Base-by-base conservation (phyloP, 805 yeast species). In the Ogataea salicorniae region DNA sequence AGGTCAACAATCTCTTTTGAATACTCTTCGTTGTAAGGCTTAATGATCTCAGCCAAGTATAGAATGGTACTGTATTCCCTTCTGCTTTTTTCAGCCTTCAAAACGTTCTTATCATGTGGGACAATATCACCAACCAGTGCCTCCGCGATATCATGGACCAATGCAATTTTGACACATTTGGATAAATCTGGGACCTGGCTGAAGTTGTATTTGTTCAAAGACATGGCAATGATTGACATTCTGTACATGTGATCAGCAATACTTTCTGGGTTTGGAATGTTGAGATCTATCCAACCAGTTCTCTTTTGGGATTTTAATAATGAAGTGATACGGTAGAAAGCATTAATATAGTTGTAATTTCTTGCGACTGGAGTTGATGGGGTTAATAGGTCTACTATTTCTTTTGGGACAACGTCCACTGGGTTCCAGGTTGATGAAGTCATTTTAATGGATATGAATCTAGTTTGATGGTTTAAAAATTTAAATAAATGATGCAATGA, bases 241-340 rank as follows among this genome's bases (percentile, higher is more conserved):
- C 99, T 75, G 63, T 92, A 91, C 96, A 91, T 91, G 66, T 92
- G 97, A 67, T 91, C 97, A n/a, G 88, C 78, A 44, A 90, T 89
- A 44, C 86, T 79, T 66, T 89, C 87, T 3, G 83, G 81, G 23
- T 71, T 58, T 1, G 72, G 72, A 16, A 72, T 62, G 11, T 79
- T 76, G 59, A 79, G 80, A 61, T 89, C 92, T 18, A 92, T 67
- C 98, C 98, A 92, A 2, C 99, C 99, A 0, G 99, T 92, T 63
- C 99, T 77, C 56, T 76, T 81, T 60, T 88, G 92, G 5, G 80
- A 72, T 66, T 92, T 92, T 57, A 92, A 72, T 34, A 81, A 73
- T 44, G 84, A 76, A 0, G 88, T 77, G 33, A 89, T 77, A 60
- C 87, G 88, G 42, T 66, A 66, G 43, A 68, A 68, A 29, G 68